Evolutionary conservation across 768 basidiomycete genomes (phyloP).

Genomic region (Amanita pallidorosea): DNA sequence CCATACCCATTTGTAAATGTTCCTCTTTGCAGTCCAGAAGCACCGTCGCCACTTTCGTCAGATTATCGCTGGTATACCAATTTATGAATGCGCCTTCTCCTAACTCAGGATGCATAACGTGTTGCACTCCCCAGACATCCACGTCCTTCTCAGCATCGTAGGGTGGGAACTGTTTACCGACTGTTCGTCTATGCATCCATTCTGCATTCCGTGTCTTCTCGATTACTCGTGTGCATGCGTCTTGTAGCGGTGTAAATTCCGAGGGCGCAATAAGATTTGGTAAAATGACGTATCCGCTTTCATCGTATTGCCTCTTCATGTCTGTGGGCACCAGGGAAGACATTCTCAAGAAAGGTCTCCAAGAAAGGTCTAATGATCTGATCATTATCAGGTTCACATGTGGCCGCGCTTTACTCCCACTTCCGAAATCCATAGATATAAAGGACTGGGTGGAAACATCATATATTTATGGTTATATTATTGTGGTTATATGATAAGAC

Average conservation of each 20-base stretch:
- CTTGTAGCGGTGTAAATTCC: conserved; percentile 27
- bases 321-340: background rate
- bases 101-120: conserved; percentile 71
- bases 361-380: background rate
- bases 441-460: no score
- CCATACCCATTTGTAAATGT: conserved; percentile 65
- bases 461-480: no score
- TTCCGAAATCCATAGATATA: no score
- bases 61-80: conserved; percentile 54
- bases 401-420: no score
- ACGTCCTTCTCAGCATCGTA: conserved; percentile 39
- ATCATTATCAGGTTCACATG: no score
- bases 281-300: conserved; percentile 57
- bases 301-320: conserved; percentile 44
- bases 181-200: conserved; percentile 60
- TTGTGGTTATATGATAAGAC: background rate
- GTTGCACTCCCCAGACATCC: conserved; percentile 77
- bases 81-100: conserved; percentile 44
- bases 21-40: conserved; percentile 47
- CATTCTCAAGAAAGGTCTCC: background rate
- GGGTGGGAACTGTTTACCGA: conserved; percentile 75
- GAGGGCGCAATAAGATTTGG: conserved; percentile 37
- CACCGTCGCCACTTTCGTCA: conserved; percentile 31
- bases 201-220: conserved; percentile 42
- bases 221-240: conserved; percentile 41